A percentile compares a stretch with the other conserved stretches of the same genome.
Conservation (phyloP, 345 rosid species). For the Lepidium aucheri region DNA sequence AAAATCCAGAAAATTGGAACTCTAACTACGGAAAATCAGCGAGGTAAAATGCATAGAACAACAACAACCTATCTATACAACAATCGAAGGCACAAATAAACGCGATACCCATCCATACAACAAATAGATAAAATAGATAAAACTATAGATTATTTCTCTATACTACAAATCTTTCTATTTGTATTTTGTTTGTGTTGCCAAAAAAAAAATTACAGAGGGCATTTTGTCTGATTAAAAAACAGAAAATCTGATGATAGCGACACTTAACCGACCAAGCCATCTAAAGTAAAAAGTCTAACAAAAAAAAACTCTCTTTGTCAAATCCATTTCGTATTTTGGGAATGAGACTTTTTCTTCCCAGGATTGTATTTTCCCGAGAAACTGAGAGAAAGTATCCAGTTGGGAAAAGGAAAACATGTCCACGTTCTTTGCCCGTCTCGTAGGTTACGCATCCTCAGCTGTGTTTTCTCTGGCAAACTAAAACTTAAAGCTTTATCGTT, state of each 20-base stretch:
- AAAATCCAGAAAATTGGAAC: too few relatives aligned
- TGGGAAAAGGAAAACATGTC: constrained; percentile 8
- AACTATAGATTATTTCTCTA: too few relatives aligned
- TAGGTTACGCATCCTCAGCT: constrained; percentile 29
- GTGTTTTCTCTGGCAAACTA: constrained; percentile 20
- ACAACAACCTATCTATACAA: too few relatives aligned
- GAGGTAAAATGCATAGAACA: too few relatives aligned
- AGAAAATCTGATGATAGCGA: constrained; percentile 1
- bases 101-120: too few relatives aligned
- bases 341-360: neutral
- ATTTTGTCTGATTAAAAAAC: neutral
- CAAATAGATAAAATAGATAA: too few relatives aligned
- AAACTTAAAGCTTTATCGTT: neutral
- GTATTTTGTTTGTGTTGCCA: neutral
- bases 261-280: constrained; percentile 12
- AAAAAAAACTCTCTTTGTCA: constrained; percentile 6
- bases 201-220: too few relatives aligned
- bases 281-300: neutral
- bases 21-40: too few relatives aligned
- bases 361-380: constrained; percentile 16
- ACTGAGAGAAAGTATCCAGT: constrained; percentile 20
- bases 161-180: neutral
- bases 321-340: constrained; percentile 3
- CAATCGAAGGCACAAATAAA: too few relatives aligned
- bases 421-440: constrained; percentile 38